A percentile compares a stretch with the other conserved stretches of the same genome.
Evolutionary conservation across 2,329 filamentous ascomycete species (phyloP).

Genomic region (Stenocarpella maydis): DNA sequence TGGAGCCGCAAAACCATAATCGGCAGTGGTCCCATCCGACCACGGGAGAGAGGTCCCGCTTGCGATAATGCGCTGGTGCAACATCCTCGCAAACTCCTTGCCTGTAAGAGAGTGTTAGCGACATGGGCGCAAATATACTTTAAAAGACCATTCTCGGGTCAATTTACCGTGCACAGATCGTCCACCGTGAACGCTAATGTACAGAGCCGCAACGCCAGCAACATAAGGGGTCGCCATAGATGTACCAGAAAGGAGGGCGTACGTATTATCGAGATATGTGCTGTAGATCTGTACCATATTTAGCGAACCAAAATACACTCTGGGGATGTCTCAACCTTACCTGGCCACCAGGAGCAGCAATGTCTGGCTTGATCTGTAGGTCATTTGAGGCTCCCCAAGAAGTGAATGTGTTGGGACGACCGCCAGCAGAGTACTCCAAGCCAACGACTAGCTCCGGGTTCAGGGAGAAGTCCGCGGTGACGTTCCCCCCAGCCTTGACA

Average conservation of each 20-base stretch:
- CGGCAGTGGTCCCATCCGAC: conserved; percentile 38
- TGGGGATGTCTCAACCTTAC: background rate
- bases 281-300: conserved; percentile 48
- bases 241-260: conserved; percentile 54
- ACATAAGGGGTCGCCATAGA: conserved; percentile 58
- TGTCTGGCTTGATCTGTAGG: conserved; percentile 52
- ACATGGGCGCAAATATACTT: background rate
- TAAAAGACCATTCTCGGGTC: too few species aligned
- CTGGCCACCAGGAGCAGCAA: conserved; percentile 52
- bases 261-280: conserved; percentile 49
- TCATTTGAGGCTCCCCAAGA: conserved; percentile 55
- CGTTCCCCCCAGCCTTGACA: conserved; percentile 42
- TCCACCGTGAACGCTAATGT: conserved; percentile 47
- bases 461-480: conserved; percentile 42
- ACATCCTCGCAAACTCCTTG: conserved; percentile 41
- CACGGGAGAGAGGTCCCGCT: conserved; percentile 45
- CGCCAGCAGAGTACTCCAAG: conserved; percentile 39
- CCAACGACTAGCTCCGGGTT: conserved; percentile 24
- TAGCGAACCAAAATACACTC: background rate
- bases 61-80: conserved; percentile 45
- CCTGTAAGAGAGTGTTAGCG: conserved; percentile 16
- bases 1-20: conserved; percentile 43
- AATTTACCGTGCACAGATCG: conserved; percentile 40
- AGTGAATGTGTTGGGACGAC: conserved; percentile 49
- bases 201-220: conserved; percentile 53